A percentile compares a stretch with the other conserved stretches of the same genome.
Conservation (phyloP, 2,329 filamentous ascomycete genomes). For the Trichoderma breve region DNA sequence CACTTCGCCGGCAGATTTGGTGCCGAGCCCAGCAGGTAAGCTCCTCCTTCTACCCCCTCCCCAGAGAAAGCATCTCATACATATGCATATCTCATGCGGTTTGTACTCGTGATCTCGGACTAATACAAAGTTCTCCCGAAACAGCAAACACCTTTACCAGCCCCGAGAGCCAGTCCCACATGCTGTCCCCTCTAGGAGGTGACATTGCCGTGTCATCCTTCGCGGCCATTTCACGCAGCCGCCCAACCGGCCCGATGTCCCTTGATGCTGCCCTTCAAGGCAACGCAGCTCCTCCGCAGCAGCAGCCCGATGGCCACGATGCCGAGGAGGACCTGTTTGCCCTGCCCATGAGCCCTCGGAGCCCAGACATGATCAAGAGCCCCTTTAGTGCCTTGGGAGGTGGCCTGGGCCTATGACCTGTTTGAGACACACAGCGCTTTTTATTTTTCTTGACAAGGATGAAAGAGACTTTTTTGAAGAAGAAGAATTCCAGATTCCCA, state of each 20-base stretch:
- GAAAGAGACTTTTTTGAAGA: background rate
- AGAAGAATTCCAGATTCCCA: background rate
- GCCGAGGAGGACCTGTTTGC: constrained; percentile 80
- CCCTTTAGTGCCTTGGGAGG: constrained; percentile 63
- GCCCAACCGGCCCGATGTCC: constrained; percentile 30
- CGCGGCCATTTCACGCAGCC: constrained; percentile 31
- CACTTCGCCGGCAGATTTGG: constrained; percentile 66
- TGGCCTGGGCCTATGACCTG: background rate
- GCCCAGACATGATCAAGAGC: constrained; percentile 80
- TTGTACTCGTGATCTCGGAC: background rate
- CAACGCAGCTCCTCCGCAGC: constrained; percentile 23
- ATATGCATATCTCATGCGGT: background rate
- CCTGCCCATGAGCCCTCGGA: constrained; percentile 79
- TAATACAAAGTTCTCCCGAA: constrained; percentile 1
- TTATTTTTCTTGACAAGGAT: background rate
- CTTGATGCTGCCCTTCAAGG: constrained; percentile 34
- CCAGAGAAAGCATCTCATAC: background rate
- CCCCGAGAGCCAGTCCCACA: constrained; percentile 34
- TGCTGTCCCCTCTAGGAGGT: constrained; percentile 32
- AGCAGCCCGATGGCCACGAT: constrained; percentile 26
- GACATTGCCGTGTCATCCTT: constrained; percentile 39
- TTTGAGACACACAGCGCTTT: background rate
- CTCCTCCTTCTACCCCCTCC: background rate
- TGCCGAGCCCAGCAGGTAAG: constrained; percentile 51
- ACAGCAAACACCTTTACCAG: constrained; percentile 38